Base-by-base conservation (phyloP, 768 basidiomycete species). In the Holtermannia corniformis region DNA sequence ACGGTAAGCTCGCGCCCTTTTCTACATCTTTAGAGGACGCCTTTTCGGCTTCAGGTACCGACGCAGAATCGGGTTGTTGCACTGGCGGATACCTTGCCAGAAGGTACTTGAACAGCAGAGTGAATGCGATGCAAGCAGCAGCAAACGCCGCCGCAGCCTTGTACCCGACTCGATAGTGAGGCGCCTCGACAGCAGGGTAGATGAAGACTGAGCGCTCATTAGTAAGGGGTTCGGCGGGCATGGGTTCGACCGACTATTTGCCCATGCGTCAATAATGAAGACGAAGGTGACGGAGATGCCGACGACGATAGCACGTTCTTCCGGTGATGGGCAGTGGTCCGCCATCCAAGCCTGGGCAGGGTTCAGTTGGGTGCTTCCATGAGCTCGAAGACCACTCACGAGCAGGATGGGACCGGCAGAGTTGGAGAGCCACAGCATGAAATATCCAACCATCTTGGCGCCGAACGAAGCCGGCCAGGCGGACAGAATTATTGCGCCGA, bases 131-230 rank as follows among this genome's bases (percentile, higher is more conserved):
- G 24, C 52, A 62, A 12, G 22, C 52, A 10, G 44, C 24, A 5
- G 55, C 50, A 21, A 62, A 59, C 0, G 32, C 62, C 0, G 59
- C 44, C 1, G 62, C 55, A 2, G 59, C 65, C 44, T 64, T 64
- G 56, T 62, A 67, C 0, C 65, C 65, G 26, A 60, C 49, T 3
- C 51, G 54, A 41, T 67, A 67, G 23, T 59, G 44, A 20, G 65
- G 65, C 3, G 65, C 65, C 41, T 62, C 25, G 5, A 49, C 49
- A 19, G 65, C 62, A 2, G 65, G 62, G 51, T 64, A 67, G 32
- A 67, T 58, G 23, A 66, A 37, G 32, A 37, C 32, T 21, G 24
- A 3, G 32, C 12, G 44, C 4, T 21, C 10, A 16, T 12, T 37
- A 23, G 21, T 7, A 7, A 42, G 16, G 23, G 1, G 16, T 22